phyloP scores from a whole-genome alignment of 1,284 basidiomycete genomes.

The Inonotus obliquus region DNA sequence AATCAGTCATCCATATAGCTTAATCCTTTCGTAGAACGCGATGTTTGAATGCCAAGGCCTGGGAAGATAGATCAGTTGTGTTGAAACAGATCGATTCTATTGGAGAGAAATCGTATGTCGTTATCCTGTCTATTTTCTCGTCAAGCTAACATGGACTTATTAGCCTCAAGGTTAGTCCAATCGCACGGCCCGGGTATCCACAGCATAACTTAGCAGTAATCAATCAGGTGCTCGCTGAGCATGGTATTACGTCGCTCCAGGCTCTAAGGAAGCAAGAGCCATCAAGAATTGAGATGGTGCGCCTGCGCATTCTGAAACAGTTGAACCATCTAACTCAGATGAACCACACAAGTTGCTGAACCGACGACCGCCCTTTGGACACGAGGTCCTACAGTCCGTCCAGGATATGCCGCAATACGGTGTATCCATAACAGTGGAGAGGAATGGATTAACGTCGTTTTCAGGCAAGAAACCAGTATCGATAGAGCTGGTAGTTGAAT shows the following conservation, averaged over 20 bases:
- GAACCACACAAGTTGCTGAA: slow-evolving; percentile 56
- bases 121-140: not conserved
- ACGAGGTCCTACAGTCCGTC: slow-evolving; percentile 56
- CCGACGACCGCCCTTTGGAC: slow-evolving; percentile 67
- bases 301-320: slow-evolving; percentile 13
- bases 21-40: slow-evolving; percentile 46
- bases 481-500: slow-evolving; percentile 56
- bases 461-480: slow-evolving; percentile 51
- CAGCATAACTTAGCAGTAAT: not conserved
- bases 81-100: slow-evolving; percentile 77
- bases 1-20: slow-evolving; percentile 13
- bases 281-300: slow-evolving; percentile 57
- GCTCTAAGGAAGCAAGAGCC: slow-evolving; percentile 53
- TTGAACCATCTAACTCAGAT: slow-evolving; percentile 3
- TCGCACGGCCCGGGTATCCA: not conserved
- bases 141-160: not conserved
- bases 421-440: slow-evolving; percentile 38
- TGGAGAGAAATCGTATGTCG: slow-evolving; percentile 77
- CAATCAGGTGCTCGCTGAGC: slow-evolving; percentile 65
- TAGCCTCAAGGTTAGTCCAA: slow-evolving; percentile 48
- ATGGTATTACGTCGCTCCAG: slow-evolving; percentile 60
- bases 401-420: slow-evolving; percentile 61
- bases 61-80: slow-evolving; percentile 80
- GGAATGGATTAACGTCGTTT: slow-evolving; percentile 37
- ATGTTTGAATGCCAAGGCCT: slow-evolving; percentile 72